Percentiles rank a stretch among this genome's conserved stretches.
Conservation (phyloP, 371 early-diverging fungal species). For the Rhizomucor miehei region DNA sequence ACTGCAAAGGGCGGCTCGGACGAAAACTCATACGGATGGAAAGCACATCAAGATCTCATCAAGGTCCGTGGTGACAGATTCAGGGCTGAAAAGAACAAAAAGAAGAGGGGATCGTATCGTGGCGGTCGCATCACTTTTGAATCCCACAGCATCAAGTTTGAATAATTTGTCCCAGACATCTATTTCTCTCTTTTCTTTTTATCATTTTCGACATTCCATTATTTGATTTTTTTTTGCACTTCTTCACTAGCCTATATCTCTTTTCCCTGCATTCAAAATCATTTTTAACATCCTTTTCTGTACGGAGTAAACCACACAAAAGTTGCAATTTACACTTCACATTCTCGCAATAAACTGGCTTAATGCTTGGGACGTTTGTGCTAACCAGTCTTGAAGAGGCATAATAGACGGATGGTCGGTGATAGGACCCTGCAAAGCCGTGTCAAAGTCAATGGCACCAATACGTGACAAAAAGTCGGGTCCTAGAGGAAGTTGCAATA, state of each 20-base stretch:
- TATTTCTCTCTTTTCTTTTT: too few relatives aligned
- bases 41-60: conserved; percentile 90
- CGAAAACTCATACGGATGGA: conserved; percentile 80
- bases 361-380: conserved; percentile 10
- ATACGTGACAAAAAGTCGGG: conserved; percentile 25
- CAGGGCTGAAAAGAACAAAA: conserved; percentile 95
- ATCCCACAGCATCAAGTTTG: conserved; percentile 91
- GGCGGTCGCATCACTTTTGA: conserved; percentile 88
- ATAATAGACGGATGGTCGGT: conserved; percentile 21
- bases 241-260: too few relatives aligned
- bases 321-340: not conserved
- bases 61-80: conserved; percentile 92
- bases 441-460: conserved; percentile 18
- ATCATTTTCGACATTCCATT: too few relatives aligned
- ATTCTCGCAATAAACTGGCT: not conserved
- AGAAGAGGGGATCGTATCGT: conserved; percentile 94
- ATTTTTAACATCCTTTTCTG: too few relatives aligned
- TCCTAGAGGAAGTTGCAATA: conserved; percentile 31
- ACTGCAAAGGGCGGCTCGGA: conserved; percentile 65
- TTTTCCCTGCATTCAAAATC: too few relatives aligned
- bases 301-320: too few relatives aligned
- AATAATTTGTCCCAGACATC: conserved; percentile 17
- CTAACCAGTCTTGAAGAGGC: conserved; percentile 22
- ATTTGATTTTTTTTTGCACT: too few relatives aligned
- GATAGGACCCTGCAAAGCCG: conserved; percentile 23